Conservation (phyloP, 1,284 basidiomycete genomes). For the Volvariella volvacea region DNA sequence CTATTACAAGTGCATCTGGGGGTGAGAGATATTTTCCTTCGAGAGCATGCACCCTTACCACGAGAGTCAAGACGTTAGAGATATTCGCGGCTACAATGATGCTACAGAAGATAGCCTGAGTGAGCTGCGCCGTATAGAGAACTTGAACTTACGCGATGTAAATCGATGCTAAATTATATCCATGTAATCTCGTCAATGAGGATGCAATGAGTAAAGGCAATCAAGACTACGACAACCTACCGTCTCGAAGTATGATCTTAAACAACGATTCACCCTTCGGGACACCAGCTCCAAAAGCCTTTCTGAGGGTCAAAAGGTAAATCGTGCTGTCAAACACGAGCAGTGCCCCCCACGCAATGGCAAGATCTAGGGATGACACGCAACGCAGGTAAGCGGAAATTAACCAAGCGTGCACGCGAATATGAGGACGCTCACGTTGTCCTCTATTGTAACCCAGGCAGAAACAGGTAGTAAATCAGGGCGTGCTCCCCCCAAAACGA, state of each 20-base stretch:
- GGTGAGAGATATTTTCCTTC: too few species aligned
- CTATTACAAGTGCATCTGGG: too few species aligned
- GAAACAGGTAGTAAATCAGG: too few species aligned
- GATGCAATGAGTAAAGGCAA: neutral
- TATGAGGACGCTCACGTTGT: too few species aligned
- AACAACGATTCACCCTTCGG: neutral
- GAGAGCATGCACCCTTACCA: neutral
- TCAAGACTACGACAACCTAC: neutral
- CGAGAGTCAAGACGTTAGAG: neutral
- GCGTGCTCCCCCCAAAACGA: too few species aligned
- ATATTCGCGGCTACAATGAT: neutral
- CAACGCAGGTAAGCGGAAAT: too few species aligned
- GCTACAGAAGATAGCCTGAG: neutral
- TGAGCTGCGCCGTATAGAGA: neutral
- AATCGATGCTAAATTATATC: too few species aligned
- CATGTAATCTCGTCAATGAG: neutral
- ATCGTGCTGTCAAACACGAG: conserved; percentile 2
- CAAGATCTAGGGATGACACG: too few species aligned
- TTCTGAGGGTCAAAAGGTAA: neutral
- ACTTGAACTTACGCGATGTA: neutral
- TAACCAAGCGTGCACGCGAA: too few species aligned
- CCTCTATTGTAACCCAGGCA: too few species aligned
- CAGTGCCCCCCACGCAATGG: conserved; percentile 6
- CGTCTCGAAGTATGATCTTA: neutral
- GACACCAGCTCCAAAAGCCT: neutral